These are phyloP conservation scores for Malassezia globosa DNA, from an alignment of 1,284 basidiomycete genomes.

Conservation along the genomic window DNA sequence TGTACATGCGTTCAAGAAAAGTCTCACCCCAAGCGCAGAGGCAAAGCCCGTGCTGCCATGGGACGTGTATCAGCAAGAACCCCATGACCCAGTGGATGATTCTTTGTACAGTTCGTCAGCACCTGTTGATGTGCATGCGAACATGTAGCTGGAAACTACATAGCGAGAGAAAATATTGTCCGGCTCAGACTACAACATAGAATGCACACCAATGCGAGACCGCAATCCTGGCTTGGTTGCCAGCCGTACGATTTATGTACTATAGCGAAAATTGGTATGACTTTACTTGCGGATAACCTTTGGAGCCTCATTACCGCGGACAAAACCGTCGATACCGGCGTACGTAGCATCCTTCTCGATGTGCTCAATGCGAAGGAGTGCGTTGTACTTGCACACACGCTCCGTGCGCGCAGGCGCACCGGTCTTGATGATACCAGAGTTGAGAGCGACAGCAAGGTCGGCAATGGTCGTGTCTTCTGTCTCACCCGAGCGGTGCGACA, in stretches of 20 bases:
- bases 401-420: slow-evolving; percentile 87
- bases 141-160: not conserved
- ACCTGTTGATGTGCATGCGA: not conserved
- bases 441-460: slow-evolving; percentile 88
- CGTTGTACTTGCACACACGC: slow-evolving; percentile 68
- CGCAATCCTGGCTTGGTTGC: too few relatives aligned
- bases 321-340: slow-evolving; percentile 44
- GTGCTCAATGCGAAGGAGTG: slow-evolving; percentile 42
- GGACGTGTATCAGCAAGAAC: slow-evolving; percentile 21
- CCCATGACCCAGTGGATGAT: slow-evolving; percentile 9
- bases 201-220: too few relatives aligned
- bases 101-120: not conserved
- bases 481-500: slow-evolving; percentile 95
- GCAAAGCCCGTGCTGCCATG: slow-evolving; percentile 47
- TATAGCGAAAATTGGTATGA: not conserved
- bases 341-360: slow-evolving; percentile 34
- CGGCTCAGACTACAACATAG: too few relatives aligned
- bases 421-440: slow-evolving; percentile 92
- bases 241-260: not conserved
- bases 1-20: slow-evolving; percentile 60
- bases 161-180: not conserved
- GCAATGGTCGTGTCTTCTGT: slow-evolving; percentile 63
- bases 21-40: slow-evolving; percentile 51
- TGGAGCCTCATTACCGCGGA: slow-evolving; percentile 31
- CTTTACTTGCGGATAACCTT: slow-evolving; percentile 34